A percentile compares a stretch with the other conserved stretches of the same genome.
These are phyloP conservation scores for Russula sp. DNA, from an alignment of 768 basidiomycete species.

Conservation along the genomic window DNA sequence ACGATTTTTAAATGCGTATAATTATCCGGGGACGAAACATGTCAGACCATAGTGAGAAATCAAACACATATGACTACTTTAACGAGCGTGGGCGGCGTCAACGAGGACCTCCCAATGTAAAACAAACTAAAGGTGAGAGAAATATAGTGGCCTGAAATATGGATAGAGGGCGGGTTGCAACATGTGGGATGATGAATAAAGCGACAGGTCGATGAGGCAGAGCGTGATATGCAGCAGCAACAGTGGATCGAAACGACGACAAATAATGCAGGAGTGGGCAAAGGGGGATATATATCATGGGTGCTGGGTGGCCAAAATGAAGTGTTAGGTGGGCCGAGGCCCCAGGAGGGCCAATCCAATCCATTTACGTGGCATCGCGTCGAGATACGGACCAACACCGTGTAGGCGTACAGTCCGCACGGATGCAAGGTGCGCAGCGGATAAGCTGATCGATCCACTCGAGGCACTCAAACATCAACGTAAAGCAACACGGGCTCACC, in stretches of 20 bases:
- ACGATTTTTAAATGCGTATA: neutral
- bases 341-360: neutral
- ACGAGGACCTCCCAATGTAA: constrained; percentile 17
- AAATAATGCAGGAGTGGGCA: constrained; percentile 22
- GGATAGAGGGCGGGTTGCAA: constrained; percentile 23
- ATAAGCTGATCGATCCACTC: neutral
- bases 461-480: constrained; percentile 62
- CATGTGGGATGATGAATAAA: constrained; percentile 24
- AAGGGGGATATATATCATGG: constrained; percentile 24
- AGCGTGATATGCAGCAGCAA: constrained; percentile 31
- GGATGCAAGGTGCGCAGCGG: neutral
- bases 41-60: constrained; percentile 21
- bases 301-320: constrained; percentile 6
- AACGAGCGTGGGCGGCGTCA: constrained; percentile 24
- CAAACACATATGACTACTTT: constrained; percentile 19
- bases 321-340: neutral
- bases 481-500: constrained; percentile 96
- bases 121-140: constrained; percentile 22
- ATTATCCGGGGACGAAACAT: constrained; percentile 6
- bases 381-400: constrained; percentile 18
- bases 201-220: constrained; percentile 26
- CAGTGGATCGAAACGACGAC: constrained; percentile 27
- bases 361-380: constrained; percentile 13
- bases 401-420: constrained; percentile 4
- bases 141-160: constrained; percentile 21